Percentiles rank a stretch among this genome's conserved stretches.
These are phyloP conservation scores for Colletotrichum sp. DNA, from an alignment of 2,329 filamentous ascomycete species.

Conservation along the genomic window DNA sequence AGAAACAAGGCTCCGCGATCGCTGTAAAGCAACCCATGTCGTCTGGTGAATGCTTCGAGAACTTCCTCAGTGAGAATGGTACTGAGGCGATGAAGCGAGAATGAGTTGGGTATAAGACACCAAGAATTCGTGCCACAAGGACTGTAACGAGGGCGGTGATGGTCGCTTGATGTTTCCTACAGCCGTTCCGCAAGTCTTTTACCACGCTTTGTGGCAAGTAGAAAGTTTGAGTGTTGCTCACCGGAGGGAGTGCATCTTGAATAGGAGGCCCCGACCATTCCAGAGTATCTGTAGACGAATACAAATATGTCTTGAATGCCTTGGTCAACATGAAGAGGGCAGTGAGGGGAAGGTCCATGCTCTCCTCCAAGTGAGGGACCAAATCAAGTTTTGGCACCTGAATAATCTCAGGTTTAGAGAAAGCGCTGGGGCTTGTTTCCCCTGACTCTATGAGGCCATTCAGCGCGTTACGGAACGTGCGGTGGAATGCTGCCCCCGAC, in stretches of 20 bases:
- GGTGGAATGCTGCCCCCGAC: neutral
- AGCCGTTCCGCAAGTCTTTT: neutral
- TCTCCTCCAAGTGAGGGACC: neutral
- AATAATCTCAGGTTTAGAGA: neutral
- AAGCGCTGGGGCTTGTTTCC: neutral
- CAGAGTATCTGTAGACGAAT: neutral
- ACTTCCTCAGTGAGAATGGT: neutral
- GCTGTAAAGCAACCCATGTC: neutral
- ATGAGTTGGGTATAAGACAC: neutral
- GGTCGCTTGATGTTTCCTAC: neutral
- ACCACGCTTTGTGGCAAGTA: neutral
- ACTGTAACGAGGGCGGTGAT: neutral
- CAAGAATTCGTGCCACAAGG: neutral
- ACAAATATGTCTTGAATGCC: neutral
- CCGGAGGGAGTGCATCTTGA: neutral
- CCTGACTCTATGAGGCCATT: neutral
- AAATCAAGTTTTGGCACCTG: neutral
- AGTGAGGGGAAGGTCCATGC: neutral
- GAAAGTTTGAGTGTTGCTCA: neutral
- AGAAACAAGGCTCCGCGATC: neutral
- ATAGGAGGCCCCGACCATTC: neutral
- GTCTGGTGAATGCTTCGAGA: neutral
- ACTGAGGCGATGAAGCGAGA: neutral
- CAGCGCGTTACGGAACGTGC: neutral
- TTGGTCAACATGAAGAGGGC: neutral